These are phyloP conservation scores for Paraglomus brasilianum DNA, from an alignment of 192 early-diverging fungal genomes.

Conservation along the genomic window DNA sequence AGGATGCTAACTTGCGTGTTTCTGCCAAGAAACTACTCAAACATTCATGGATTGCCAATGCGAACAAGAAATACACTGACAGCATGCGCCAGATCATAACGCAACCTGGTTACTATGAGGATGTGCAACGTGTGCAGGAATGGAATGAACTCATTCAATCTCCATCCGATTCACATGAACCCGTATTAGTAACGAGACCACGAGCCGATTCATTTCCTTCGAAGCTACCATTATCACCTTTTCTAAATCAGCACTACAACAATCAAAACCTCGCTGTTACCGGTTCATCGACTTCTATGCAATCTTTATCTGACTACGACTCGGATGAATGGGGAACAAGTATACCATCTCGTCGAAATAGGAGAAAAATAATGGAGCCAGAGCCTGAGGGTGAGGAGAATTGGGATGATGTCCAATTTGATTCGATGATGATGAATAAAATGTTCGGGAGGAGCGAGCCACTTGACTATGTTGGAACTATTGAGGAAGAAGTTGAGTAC, in stretches of 20 bases:
- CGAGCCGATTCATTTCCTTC: too few species aligned
- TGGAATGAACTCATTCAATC: constrained; percentile 47
- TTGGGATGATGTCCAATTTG: constrained; percentile 48
- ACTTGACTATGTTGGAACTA: too few species aligned
- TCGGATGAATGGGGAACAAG: too few species aligned
- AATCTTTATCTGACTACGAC: too few species aligned
- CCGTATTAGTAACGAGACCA: not conserved
- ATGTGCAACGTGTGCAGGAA: constrained; percentile 40
- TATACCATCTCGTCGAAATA: too few species aligned
- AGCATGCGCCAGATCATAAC: constrained; percentile 35
- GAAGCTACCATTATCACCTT: too few species aligned
- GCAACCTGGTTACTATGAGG: constrained; percentile 39
- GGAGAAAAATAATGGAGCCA: constrained; percentile 32
- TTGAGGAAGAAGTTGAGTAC: constrained; percentile 32
- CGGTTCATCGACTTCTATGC: too few species aligned
- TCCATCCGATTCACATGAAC: constrained; percentile 30
- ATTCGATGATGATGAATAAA: too few species aligned
- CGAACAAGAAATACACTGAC: constrained; percentile 36
- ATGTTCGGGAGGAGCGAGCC: too few species aligned
- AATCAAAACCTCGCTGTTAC: too few species aligned
- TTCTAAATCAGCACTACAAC: too few species aligned
- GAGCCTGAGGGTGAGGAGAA: constrained; percentile 33
- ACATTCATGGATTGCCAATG: constrained; percentile 63
- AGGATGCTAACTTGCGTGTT: constrained; percentile 65
- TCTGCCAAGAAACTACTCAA: constrained; percentile 67